Evolutionary conservation across 371 early-diverging fungal genomes (phyloP).

Genomic region (Rhizopus sp.): DNA sequence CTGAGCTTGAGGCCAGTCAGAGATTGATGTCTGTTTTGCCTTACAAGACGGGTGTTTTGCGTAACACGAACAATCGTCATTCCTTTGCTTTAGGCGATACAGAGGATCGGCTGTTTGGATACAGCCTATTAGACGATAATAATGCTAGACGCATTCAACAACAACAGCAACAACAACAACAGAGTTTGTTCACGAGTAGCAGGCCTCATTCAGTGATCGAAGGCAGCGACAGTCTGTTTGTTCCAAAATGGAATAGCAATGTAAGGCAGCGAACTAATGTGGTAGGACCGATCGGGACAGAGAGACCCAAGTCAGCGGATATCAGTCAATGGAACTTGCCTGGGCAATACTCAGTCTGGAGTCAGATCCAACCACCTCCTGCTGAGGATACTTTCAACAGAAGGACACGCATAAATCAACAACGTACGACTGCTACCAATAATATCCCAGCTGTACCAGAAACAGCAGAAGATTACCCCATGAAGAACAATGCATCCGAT

Average conservation of each 20-base stretch:
- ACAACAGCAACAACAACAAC: slow-evolving; percentile 20
- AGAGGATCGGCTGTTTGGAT: slow-evolving; percentile 55
- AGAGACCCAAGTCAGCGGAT: slow-evolving; percentile 63
- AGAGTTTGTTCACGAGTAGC: slow-evolving; percentile 16
- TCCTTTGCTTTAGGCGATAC: slow-evolving; percentile 70
- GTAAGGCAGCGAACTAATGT: slow-evolving; percentile 7
- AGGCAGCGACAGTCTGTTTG: slow-evolving; percentile 23
- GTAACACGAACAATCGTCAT: slow-evolving; percentile 73
- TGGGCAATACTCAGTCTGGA: slow-evolving; percentile 8
- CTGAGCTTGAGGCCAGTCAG: slow-evolving; percentile 63
- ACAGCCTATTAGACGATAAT: slow-evolving; percentile 22
- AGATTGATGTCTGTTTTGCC: slow-evolving; percentile 56
- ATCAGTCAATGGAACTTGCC: slow-evolving; percentile 64
- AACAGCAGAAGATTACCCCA: slow-evolving; percentile 34
- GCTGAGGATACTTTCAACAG: neutral
- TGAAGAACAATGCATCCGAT: neutral
- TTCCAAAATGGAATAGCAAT: slow-evolving; percentile 19
- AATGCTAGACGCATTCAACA: slow-evolving; percentile 7
- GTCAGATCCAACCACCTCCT: neutral
- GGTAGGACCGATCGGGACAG: slow-evolving; percentile 33
- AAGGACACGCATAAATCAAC: slow-evolving; percentile 9
- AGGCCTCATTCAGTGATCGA: slow-evolving; percentile 41
- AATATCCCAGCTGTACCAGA: slow-evolving; percentile 57
- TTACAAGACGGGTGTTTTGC: slow-evolving; percentile 54
- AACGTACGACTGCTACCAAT: slow-evolving; percentile 9